phyloP scores from a whole-genome alignment of 805 yeast genomes.

The Pichia scutulata region DNA sequence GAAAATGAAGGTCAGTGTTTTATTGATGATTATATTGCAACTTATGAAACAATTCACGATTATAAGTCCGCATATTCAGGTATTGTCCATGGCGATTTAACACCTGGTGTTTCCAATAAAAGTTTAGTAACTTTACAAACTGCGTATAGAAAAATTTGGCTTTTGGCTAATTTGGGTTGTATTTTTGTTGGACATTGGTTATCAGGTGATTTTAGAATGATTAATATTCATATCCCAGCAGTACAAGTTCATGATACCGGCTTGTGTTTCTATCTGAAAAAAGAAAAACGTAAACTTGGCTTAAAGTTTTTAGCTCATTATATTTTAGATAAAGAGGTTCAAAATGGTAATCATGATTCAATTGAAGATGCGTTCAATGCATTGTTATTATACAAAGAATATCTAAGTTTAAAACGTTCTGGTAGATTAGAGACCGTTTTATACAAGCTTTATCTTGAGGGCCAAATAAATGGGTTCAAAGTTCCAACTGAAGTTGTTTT shows the following conservation, averaged over 20 bases:
- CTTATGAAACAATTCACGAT: conserved; percentile 65
- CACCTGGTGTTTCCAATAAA: conserved; percentile 55
- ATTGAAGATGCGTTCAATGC: conserved; percentile 95
- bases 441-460: conserved; percentile 64
- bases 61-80: conserved; percentile 90
- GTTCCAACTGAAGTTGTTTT: conserved; percentile 31
- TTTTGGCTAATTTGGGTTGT: conserved; percentile 80
- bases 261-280: conserved; percentile 65
- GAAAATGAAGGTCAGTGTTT: conserved; percentile 65
- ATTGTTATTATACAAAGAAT: conserved; percentile 63
- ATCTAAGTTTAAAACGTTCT: conserved; percentile 47
- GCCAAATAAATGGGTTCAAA: conserved; percentile 46
- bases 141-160: conserved; percentile 85
- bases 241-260: conserved; percentile 87
- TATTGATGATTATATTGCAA: conserved; percentile 86
- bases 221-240: conserved; percentile 82
- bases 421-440: conserved; percentile 59
- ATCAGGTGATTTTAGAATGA: conserved; percentile 84
- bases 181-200: conserved; percentile 94
- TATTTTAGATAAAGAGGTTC: conserved; percentile 67
- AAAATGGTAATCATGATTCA: conserved; percentile 91
- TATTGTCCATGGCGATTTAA: conserved; percentile 86
- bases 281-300: conserved; percentile 70
- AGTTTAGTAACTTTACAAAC: conserved; percentile 73
- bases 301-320: conserved; percentile 81